Base-by-base conservation (phyloP, 306 rosid species). In the Prosopis cineraria region DNA sequence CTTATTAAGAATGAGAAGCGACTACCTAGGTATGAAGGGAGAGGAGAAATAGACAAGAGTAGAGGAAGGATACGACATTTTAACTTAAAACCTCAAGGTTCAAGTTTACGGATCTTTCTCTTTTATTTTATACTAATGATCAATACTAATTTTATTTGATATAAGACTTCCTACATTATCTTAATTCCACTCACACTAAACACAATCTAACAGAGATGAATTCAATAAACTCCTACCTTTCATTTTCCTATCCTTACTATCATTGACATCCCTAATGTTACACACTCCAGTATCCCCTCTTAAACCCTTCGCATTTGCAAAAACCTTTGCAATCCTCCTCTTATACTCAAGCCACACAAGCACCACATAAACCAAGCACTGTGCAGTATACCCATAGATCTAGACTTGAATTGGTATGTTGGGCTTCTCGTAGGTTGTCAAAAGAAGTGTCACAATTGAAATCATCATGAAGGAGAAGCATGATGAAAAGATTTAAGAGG, bases 331-430 rank as follows among this genome's bases (percentile, higher is more conserved):
- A 25, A 75, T 82, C 88, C 98, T 87, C 67, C 96, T 75, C 53
- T 89, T 78, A 47, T 81, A 94, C 88, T 94, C 97, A 3, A 90
- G 34, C 89, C 91, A 85, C 43, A 92, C 97, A 29, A 94, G 85
- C 77, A 79, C 88, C 44, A 85, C 95, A 41, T 94, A 97, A 20
- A 90, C 88, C 13, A 88, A 65, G 44, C 98, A 94, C 88, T 90
- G 98, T 62, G 82, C 78, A 40, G 89, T 90, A 63, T 94, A 94
- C 14, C 96, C 98, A 2, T 86, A 40, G 76, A 94, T 90, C 98
- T 97, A 94, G 2, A 87, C 7, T n/a, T 97, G 89, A 81, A 94
- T 89, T 82, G 89, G 98, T 78, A 80, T 87, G 84, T 87, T 82
- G 5, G 97, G 93, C 0, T 22, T 63, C 88, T 94, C 98, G 62